phyloP scores from a whole-genome alignment of 371 early-diverging fungal genomes.

The Rhizopus sp. region DNA sequence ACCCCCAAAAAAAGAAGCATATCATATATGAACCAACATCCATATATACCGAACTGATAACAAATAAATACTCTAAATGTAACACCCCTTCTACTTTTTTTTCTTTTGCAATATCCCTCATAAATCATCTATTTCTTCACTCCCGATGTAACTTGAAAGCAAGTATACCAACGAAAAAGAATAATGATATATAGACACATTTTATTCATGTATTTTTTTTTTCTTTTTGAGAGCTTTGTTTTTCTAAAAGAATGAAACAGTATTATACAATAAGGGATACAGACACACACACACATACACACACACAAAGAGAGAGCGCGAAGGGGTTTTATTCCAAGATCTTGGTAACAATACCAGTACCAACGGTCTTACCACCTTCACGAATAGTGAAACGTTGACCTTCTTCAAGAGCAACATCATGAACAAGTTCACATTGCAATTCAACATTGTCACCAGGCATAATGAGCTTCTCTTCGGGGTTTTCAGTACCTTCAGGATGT shows the following conservation, averaged over 20 bases:
- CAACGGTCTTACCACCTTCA: constrained; percentile 98
- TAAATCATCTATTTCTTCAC: no score
- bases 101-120: no score
- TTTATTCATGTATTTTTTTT: no score
- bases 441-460: constrained; percentile 98
- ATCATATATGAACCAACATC: no score
- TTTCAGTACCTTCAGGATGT: constrained; percentile 81
- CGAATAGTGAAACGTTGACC: constrained; percentile 97
- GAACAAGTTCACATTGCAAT: constrained; percentile 79
- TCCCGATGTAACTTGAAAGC: no score
- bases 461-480: constrained; percentile 91
- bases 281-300: no score
- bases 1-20: neutral
- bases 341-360: constrained; percentile 78
- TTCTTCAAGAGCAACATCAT: constrained; percentile 87
- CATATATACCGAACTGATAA: neutral
- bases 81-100: no score
- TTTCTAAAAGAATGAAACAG: neutral
- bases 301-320: no score
- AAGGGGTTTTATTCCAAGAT: constrained; percentile 34
- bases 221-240: no score
- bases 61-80: no score
- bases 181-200: no score
- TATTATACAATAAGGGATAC: neutral
- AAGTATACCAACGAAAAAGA: no score